A percentile compares a stretch with the other conserved stretches of the same genome.
phyloP scores from a whole-genome alignment of 2,329 filamentous ascomycete species.

The Lojkania enalia region DNA sequence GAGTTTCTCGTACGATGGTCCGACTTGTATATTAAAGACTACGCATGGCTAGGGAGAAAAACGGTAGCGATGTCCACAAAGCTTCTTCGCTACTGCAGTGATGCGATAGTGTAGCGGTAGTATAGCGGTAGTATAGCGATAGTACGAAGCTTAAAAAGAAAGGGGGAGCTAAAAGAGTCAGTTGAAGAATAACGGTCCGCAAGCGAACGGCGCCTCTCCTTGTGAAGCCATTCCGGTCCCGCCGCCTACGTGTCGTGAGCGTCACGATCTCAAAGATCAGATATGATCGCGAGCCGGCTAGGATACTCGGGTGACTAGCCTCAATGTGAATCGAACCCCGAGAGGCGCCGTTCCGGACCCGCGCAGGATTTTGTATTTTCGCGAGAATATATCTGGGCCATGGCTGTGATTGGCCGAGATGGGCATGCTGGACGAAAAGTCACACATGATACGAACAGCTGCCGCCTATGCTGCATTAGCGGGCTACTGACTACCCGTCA shows the following conservation, averaged over 20 bases:
- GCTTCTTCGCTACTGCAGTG: too few species aligned
- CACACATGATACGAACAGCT: slow-evolving; percentile 13
- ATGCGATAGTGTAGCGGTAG: too few species aligned
- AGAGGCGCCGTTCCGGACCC: slow-evolving; percentile 14
- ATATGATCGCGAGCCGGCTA: slow-evolving; percentile 12
- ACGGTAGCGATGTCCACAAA: background rate
- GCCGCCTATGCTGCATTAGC: slow-evolving; percentile 27
- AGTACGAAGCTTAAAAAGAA: too few species aligned
- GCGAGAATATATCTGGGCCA: slow-evolving; percentile 8
- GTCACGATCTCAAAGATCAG: slow-evolving; percentile 15
- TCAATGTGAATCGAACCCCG: slow-evolving; percentile 18
- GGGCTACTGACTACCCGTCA: slow-evolving; percentile 20
- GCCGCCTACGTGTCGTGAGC: slow-evolving; percentile 1
- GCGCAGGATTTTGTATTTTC: slow-evolving; percentile 18
- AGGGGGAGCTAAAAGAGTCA: background rate
- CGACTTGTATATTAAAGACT: background rate
- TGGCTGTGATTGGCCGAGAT: slow-evolving; percentile 13
- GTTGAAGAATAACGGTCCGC: too few species aligned
- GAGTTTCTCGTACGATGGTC: background rate
- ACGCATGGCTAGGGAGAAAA: background rate
- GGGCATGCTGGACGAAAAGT: slow-evolving; percentile 9
- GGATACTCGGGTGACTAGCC: slow-evolving; percentile 13
- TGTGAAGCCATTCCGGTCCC: background rate
- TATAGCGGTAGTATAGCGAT: too few species aligned
- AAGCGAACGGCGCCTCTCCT: background rate